Evolutionary conservation across 345 rosid species (phyloP), one percentile per base, ranked within the genome.

Genomic region (Dipteronia sinensis): DNA sequence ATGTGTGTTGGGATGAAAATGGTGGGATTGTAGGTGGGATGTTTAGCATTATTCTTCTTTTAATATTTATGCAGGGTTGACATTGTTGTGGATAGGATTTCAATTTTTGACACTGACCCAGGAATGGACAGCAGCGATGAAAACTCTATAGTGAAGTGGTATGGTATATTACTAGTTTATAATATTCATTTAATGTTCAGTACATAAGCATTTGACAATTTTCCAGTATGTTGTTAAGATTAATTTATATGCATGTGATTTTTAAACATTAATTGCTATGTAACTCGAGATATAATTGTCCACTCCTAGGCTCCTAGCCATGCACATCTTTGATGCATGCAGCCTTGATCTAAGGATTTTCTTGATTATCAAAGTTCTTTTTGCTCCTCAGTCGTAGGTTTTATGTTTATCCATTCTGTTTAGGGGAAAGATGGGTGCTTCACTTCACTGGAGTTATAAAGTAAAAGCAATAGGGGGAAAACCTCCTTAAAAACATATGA

Each of bases 121-220:
- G 97, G 95, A 82, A 93, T 93, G 97, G 95, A 93, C 75, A 77
- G 75, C 46, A 88, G 87, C 76, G 91, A 88, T 12, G 86, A 81
- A 70, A 86, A 87, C 69, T 85, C 87, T 70, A 85, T 93, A 16
- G 87, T 64, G 29, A 89, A 91, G 80, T 91, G 97, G 97, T 93
- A 82, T 72, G 82, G 23, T 22, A 59, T 40, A 27, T 29, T 29
- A 19, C 19, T 42, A 19, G 34, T 63, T 25, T 73, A 42, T 19
- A 71, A 58, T 59, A 71, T 44, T 16, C 23, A 20, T 11, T 9
- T 7, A 22, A 29, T 29, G 31, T 29, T 31, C 49, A 59, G 12
- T 38, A 15, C 55, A 56, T 40, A 72, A 59, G 67, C 66, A 29
- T 6, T 40, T 22, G 23, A 4, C 1, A 19, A 3, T 31, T 11